Conservation (phyloP, 2,329 filamentous ascomycete species). For the Stemphylium beticola region DNA sequence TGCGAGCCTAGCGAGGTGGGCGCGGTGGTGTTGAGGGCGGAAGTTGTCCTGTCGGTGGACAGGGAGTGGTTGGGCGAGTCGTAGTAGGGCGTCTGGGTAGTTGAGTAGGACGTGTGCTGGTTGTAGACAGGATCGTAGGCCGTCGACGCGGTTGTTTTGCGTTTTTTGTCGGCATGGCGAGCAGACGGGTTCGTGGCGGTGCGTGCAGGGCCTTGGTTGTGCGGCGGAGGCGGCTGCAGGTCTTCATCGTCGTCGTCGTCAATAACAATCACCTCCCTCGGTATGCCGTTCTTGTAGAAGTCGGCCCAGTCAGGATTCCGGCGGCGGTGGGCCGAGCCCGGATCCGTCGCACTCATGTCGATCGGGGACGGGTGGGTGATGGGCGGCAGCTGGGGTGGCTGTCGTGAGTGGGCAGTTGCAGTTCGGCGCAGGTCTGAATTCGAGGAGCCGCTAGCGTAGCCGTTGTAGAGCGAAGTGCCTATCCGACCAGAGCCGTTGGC, state of each 20-base stretch:
- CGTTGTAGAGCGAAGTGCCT: slow-evolving; percentile 48
- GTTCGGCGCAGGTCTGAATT: slow-evolving; percentile 48
- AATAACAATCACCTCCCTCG: slow-evolving; percentile 60
- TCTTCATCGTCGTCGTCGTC: slow-evolving; percentile 53
- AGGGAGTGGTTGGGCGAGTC: slow-evolving; percentile 72
- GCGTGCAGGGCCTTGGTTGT: slow-evolving; percentile 26
- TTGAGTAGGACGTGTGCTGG: slow-evolving; percentile 72
- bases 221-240: slow-evolving; percentile 26
- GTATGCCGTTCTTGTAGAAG: slow-evolving; percentile 54
- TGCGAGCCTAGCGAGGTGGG: slow-evolving; percentile 82
- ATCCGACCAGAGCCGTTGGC: slow-evolving; percentile 41
- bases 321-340: slow-evolving; percentile 27
- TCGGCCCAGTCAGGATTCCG: slow-evolving; percentile 50
- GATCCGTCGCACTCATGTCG: slow-evolving; percentile 32
- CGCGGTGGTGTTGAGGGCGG: slow-evolving; percentile 81
- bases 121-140: slow-evolving; percentile 76
- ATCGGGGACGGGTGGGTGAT: slow-evolving; percentile 26
- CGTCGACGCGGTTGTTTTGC: slow-evolving; percentile 68
- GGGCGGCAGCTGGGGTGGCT: slow-evolving; percentile 42
- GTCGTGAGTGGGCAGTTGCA: slow-evolving; percentile 40
- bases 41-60: slow-evolving; percentile 84
- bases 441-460: slow-evolving; percentile 46
- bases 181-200: slow-evolving; percentile 52
- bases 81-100: slow-evolving; percentile 73
- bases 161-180: slow-evolving; percentile 72